A percentile compares a stretch with the other conserved stretches of the same genome.
phyloP scores from a whole-genome alignment of 331 rosid genomes.

The Erythrophleum ivorense region DNA sequence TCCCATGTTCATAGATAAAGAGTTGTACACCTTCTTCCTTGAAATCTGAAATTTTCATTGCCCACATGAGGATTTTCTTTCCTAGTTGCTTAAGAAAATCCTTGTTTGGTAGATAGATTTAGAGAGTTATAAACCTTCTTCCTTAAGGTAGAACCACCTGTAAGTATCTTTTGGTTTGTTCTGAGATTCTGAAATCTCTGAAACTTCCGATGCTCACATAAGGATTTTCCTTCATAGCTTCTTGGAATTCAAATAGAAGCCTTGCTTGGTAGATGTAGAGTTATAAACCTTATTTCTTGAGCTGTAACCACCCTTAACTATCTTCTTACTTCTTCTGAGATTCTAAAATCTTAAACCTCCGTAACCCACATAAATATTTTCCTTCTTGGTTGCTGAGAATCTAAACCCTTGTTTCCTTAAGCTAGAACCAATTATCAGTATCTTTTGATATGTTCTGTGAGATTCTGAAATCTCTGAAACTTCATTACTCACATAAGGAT shows the following conservation, averaged over 20 bases:
- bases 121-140: too few relatives aligned
- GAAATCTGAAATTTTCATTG: neutral
- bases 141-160: neutral
- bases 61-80: neutral
- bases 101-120: neutral
- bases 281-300: neutral
- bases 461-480: neutral
- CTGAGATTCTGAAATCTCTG: neutral
- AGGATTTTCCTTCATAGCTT: too few relatives aligned
- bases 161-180: neutral
- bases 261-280: neutral
- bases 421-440: neutral
- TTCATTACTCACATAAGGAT: neutral
- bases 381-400: too few relatives aligned
- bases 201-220: neutral
- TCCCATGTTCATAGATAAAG: neutral
- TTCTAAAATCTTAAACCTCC: neutral
- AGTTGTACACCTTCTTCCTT: neutral
- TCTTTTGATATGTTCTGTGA: neutral
- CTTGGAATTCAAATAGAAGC: neutral
- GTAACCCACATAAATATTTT: too few relatives aligned
- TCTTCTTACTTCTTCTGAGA: neutral
- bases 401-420: neutral
- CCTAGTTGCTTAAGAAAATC: neutral
- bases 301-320: neutral